Base-by-base conservation (phyloP, 2,329 filamentous ascomycete genomes). In the Botrytis byssoidea region DNA sequence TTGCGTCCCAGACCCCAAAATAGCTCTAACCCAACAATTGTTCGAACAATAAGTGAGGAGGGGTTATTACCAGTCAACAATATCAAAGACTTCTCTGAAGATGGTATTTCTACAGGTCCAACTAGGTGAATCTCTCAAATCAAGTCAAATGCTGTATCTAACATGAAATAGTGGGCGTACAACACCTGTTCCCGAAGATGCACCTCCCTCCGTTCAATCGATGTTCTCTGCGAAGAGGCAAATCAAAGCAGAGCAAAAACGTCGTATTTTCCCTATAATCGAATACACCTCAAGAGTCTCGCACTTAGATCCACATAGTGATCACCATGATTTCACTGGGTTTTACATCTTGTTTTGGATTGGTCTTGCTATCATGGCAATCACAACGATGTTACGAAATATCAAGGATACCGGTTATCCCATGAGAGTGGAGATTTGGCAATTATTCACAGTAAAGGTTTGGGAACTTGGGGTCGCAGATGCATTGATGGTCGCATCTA, bases 291-390 rank as follows among this genome's bases (percentile, higher is more conserved):
- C 92, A 74, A 92, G 96, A 73, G 91, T 98, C 35, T 98, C 95
- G 29, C 95, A 99, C 84, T 97, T 99, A 81, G 96, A 99, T 81
- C 94, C 95, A 0, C 88, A 89, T 68, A 97, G 93, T 83, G 94
- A 97, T 80, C 95, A 98, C 82, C 91, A 91, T 80, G 94, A 99
- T 83, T 99, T 99, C 82, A 90, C 94, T 79, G 96, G 96, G 81
- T 99, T 99, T 88, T 99, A 98, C 84, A 93, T 96, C 71, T 88
- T 99, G 55, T 99, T 99, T 84, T 99, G 96, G 96, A 95, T 99
- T 77, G 94, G 94, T 16, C 86, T 99, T 74, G 93, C 93, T 78
- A 97, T 99, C 82, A 97, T 99, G 95, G 94, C 95, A 79, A 91
- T 97, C 76, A 98, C 95, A 4, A 93, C 93, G n/a, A 93, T 94